phyloP scores from a whole-genome alignment of 805 yeast species.

The Candida succiphila region DNA sequence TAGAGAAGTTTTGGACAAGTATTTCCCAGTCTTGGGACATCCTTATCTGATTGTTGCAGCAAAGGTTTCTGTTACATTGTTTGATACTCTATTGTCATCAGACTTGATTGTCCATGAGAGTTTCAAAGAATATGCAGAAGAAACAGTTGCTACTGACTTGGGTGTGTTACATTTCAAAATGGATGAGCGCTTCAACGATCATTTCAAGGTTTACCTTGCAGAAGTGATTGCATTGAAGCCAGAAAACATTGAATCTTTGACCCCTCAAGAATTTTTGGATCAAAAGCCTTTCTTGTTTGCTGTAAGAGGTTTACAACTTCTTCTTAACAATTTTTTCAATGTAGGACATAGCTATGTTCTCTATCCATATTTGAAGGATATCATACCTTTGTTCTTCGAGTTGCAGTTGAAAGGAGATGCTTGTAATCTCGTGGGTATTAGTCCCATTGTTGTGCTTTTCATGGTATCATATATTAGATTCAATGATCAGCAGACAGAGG shows the following conservation, averaged over 20 bases:
- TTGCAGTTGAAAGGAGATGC: constrained; percentile 68
- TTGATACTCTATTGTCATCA: constrained; percentile 20
- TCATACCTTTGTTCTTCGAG: constrained; percentile 62
- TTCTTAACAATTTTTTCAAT: constrained; percentile 44
- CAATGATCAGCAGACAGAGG: constrained; percentile 28
- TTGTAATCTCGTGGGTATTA: constrained; percentile 56
- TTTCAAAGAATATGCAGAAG: constrained; percentile 15
- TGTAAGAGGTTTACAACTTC: constrained; percentile 53
- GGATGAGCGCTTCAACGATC: constrained; percentile 21
- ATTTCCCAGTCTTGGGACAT: constrained; percentile 45
- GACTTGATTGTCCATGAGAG: constrained; percentile 8
- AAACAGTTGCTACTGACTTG: constrained; percentile 21
- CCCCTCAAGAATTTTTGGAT: constrained; percentile 48
- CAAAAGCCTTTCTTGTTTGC: constrained; percentile 53
- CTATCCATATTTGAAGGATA: constrained; percentile 38
- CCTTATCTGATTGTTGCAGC: constrained; percentile 67
- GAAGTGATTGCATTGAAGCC: constrained; percentile 28
- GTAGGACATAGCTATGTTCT: constrained; percentile 45
- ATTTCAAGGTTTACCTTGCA: constrained; percentile 34
- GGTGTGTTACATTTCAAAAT: constrained; percentile 18
- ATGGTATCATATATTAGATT: constrained; percentile 39
- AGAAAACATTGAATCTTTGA: constrained; percentile 16
- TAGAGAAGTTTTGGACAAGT: constrained; percentile 30
- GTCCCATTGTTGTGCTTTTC: constrained; percentile 38
- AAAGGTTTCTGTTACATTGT: constrained; percentile 52